Conservation (phyloP, 1,139 yeast genomes). For the Blastobotrys serpentis region DNA sequence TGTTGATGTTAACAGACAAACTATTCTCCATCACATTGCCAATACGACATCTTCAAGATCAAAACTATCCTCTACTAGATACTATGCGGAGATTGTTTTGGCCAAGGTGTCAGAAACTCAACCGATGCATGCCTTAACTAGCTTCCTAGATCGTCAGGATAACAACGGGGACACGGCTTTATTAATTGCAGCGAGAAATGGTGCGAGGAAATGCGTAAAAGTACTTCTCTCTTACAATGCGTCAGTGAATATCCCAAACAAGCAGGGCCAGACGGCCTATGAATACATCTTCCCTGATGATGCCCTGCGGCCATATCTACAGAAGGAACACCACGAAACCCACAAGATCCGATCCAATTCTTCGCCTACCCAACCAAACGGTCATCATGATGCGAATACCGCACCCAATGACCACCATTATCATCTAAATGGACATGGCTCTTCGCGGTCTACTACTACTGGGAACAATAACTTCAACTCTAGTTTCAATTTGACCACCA, state of each 20-base stretch:
- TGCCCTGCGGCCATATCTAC: slow-evolving; percentile 28
- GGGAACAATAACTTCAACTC: background rate
- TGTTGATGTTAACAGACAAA: slow-evolving; percentile 63
- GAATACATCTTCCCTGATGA: slow-evolving; percentile 59
- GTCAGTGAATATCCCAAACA: slow-evolving; percentile 66
- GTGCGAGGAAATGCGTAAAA: slow-evolving; percentile 72
- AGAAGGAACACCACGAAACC: slow-evolving; percentile 14
- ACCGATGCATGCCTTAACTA: slow-evolving; percentile 48
- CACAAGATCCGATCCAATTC: slow-evolving; percentile 27
- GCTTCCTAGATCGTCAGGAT: slow-evolving; percentile 75
- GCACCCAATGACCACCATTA: slow-evolving; percentile 4
- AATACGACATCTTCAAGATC: slow-evolving; percentile 55
- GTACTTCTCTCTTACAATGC: slow-evolving; percentile 73
- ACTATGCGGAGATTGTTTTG: slow-evolving; percentile 75
- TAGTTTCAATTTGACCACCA: background rate
- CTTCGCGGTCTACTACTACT: background rate
- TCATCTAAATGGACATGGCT: background rate
- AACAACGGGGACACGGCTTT: slow-evolving; percentile 83
- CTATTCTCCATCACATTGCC: slow-evolving; percentile 84
- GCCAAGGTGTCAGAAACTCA: slow-evolving; percentile 66
- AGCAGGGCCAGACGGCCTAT: slow-evolving; percentile 70
- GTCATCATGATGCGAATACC: slow-evolving; percentile 2
- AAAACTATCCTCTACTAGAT: slow-evolving; percentile 71
- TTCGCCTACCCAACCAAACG: slow-evolving; percentile 25
- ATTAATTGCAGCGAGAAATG: slow-evolving; percentile 74